Evolutionary conservation across 495 filamentous ascomycete species (phyloP), one percentile per base, ranked within the genome.

Genomic region (Xylaria nigripes): DNA sequence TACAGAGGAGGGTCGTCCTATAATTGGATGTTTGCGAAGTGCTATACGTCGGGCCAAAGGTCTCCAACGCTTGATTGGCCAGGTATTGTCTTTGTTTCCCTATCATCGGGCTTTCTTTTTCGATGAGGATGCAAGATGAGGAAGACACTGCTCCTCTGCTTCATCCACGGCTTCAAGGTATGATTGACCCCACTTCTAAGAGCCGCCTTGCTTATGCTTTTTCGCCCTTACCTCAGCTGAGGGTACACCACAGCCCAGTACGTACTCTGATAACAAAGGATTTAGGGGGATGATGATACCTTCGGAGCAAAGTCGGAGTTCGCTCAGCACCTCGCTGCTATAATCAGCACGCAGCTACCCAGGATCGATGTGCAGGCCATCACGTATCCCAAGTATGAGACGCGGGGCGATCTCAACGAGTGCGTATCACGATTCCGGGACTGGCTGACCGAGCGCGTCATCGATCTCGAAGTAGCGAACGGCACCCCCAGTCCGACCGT

Each of bases 81-180:
- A 36, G 6, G 2, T 36, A 3, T 1, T 40, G 36, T 19, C 27
- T 21, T 25, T 27, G 21, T 29, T 47, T 9, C 32, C 43, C 19
- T 15, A 4, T 18, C n/a, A 40, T 6, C 47, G 30, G 23, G 21
- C 38, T 43, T 36, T 12, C 13, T 13, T 36, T 59, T 51, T 61
- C 56, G 54, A 60, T 62, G 58, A 56, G 64, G 54, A 54, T 53
- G 45, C 70, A 81, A 67, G 50, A 95, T 89, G 86, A 89, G 85
- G 73, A 95, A 90, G 69, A 96, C 87, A 58, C 73, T 98, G 27
- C 72, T 98, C 10, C 72, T 98, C 48, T 89, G 86, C 65, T 97
- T 96, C 71, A 90, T 97, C 47, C 93, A 98, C 69, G 93, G 93
- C 48, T 98, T 98, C 80, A 95, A 97, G 83, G 90, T 92, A 69